Conservation (phyloP, 1,284 basidiomycete species). For the Ustilago loliicola region DNA sequence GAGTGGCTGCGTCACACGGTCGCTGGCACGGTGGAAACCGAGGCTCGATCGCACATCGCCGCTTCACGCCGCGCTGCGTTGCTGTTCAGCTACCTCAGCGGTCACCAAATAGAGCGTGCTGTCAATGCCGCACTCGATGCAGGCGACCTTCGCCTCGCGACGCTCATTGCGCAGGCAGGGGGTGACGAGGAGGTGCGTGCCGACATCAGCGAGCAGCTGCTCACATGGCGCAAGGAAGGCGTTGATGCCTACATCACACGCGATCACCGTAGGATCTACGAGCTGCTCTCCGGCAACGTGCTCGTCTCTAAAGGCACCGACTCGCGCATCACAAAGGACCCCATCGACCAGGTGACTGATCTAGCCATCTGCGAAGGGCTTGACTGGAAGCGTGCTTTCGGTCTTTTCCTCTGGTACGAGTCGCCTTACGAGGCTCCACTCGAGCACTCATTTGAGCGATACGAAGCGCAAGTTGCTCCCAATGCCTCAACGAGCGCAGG, state of each 20-base stretch:
- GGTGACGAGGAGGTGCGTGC: conserved; percentile 82
- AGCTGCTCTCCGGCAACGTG: conserved; percentile 84
- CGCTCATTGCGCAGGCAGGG: conserved; percentile 89
- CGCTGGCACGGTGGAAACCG: conserved; percentile 79
- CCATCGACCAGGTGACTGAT: conserved; percentile 76
- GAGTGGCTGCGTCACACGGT: conserved; percentile 87
- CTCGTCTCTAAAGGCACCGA: conserved; percentile 76
- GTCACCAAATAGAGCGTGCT: conserved; percentile 88
- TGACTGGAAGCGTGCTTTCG: conserved; percentile 96
- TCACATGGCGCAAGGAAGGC: conserved; percentile 85
- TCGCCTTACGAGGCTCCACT: conserved; percentile 81
- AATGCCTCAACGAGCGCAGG: conserved; percentile 25
- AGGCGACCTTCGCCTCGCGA: conserved; percentile 87
- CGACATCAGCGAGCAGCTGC: conserved; percentile 83
- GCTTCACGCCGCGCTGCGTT: conserved; percentile 57
- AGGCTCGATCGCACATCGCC: conserved; percentile 65
- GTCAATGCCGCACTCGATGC: conserved; percentile 81
- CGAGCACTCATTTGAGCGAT: conserved; percentile 79
- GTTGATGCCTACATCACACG: conserved; percentile 80
- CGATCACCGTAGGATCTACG: conserved; percentile 84
- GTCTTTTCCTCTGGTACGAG: conserved; percentile 90
- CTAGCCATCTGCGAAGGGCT: conserved; percentile 82
- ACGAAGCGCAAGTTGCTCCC: conserved; percentile 73
- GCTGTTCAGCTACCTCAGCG: conserved; percentile 84
- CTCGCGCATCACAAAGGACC: conserved; percentile 72